These are phyloP conservation scores for Plasmodium gaboni DNA, from an alignment of 169 alveolate genomes.

Conservation along the genomic window DNA sequence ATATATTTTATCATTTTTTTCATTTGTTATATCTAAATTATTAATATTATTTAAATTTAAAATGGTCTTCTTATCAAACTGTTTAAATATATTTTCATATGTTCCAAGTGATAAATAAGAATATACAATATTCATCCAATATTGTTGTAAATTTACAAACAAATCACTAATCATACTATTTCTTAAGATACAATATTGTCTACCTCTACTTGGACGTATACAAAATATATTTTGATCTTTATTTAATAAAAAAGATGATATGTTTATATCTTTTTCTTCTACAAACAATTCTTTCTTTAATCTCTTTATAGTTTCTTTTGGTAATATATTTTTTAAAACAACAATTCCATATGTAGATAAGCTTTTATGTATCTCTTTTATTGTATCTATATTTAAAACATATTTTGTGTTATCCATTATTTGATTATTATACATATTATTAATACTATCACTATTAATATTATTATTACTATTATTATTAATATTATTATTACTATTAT, in stretches of 20 bases:
- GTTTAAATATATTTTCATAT: conserved; percentile 20
- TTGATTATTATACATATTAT: not conserved
- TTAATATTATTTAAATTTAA: conserved; percentile 18
- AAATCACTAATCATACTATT: conserved; percentile 51
- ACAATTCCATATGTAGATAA: conserved; percentile 52
- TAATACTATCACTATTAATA: not conserved
- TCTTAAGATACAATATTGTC: conserved; percentile 64
- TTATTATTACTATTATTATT: not conserved
- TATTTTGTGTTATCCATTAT: conserved; percentile 8
- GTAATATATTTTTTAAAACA: conserved; percentile 37
- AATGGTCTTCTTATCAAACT: conserved; percentile 18
- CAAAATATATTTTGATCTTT: conserved; percentile 55
- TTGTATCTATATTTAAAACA: conserved; percentile 56
- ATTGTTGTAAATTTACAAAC: conserved; percentile 50
- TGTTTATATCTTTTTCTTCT: conserved; percentile 30
- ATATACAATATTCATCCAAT: conserved; percentile 53
- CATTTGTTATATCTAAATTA: conserved; percentile 12
- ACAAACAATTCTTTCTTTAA: conserved; percentile 54
- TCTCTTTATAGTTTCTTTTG: conserved; percentile 32
- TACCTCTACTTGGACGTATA: conserved; percentile 70
- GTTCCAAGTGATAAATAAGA: conserved; percentile 50
- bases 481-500: not conserved
- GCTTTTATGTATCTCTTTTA: conserved; percentile 41
- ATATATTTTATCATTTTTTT: conserved; percentile 35
- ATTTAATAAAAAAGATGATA: conserved; percentile 39